phyloP scores from a whole-genome alignment of 2,329 filamentous ascomycete genomes.

The Claviceps sp. region DNA sequence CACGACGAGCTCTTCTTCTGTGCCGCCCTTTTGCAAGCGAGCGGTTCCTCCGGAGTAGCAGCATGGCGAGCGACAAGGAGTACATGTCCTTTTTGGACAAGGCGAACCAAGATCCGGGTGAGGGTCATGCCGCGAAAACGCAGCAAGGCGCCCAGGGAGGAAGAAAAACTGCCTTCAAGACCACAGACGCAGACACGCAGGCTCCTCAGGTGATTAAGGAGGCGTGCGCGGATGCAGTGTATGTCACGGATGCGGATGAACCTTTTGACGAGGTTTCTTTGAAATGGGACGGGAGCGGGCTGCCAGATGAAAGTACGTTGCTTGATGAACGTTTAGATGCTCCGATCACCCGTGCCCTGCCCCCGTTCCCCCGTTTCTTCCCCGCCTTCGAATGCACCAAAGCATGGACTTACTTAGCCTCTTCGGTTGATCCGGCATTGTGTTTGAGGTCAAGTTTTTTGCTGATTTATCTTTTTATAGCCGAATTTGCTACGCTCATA shows the following conservation, averaged over 20 bases:
- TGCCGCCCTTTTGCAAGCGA: constrained; percentile 3
- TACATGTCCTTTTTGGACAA: constrained; percentile 80
- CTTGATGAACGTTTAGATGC: not conserved
- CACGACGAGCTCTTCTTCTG: constrained; percentile 8
- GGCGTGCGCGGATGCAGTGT: constrained; percentile 44
- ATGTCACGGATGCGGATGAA: constrained; percentile 74
- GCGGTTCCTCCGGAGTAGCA: constrained; percentile 13
- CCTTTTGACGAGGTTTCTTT: constrained; percentile 68
- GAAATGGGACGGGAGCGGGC: constrained; percentile 38
- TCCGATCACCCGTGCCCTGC: too few relatives aligned
- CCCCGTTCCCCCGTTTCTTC: not conserved
- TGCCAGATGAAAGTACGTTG: constrained; percentile 47
- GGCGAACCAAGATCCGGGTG: constrained; percentile 66
- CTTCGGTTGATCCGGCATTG: too few relatives aligned
- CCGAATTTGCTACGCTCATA: constrained; percentile 57
- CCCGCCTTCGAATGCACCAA: not conserved
- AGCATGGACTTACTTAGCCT: too few relatives aligned
- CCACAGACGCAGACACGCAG: constrained; percentile 37
- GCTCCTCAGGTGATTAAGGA: constrained; percentile 46
- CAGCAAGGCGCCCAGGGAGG: constrained; percentile 9
- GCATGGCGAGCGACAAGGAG: constrained; percentile 64
- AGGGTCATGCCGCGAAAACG: constrained; percentile 16
- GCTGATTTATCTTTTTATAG: constrained; percentile 25
- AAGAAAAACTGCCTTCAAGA: constrained; percentile 30
- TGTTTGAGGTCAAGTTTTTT: not conserved